phyloP scores from a whole-genome alignment of 2,329 filamentous ascomycete species.

The Paraphoma chrysanthemicola region DNA sequence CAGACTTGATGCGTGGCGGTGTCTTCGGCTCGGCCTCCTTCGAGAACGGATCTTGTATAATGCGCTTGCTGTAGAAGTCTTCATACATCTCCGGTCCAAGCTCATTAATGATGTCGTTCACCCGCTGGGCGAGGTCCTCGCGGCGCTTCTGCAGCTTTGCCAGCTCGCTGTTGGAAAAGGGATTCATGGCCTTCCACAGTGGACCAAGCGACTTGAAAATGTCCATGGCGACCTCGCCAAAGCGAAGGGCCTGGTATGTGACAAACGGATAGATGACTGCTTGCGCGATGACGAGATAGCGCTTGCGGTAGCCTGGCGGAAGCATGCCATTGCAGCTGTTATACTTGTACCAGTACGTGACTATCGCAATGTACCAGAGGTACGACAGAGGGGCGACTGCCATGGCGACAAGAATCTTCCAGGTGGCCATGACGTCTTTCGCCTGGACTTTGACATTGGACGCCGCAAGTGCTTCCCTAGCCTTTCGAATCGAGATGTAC shows the following conservation, averaged over 20 bases:
- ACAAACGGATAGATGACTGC: constrained; percentile 84
- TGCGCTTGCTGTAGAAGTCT: constrained; percentile 67
- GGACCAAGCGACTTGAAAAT: constrained; percentile 94
- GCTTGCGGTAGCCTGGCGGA: constrained; percentile 79
- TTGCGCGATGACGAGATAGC: constrained; percentile 66
- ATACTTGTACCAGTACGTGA: constrained; percentile 41
- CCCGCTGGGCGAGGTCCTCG: constrained; percentile 76
- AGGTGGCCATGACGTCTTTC: constrained; percentile 50
- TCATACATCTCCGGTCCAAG: constrained; percentile 95
- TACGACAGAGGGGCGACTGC: constrained; percentile 46
- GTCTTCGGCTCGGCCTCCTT: constrained; percentile 24
- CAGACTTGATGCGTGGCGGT: constrained; percentile 26
- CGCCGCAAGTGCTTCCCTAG: constrained; percentile 47
- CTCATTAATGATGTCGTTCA: constrained; percentile 92
- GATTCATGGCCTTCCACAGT: constrained; percentile 82
- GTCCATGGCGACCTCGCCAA: constrained; percentile 98
- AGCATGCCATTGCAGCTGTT: constrained; percentile 85
- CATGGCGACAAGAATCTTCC: constrained; percentile 51
- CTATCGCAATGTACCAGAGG: constrained; percentile 38
- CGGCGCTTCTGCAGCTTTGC: constrained; percentile 77
- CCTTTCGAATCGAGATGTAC: constrained; percentile 47
- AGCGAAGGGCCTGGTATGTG: constrained; percentile 90
- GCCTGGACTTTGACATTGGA: constrained; percentile 51
- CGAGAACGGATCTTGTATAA: constrained; percentile 47
- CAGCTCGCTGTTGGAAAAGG: constrained; percentile 83